Base-by-base conservation (phyloP, 2,329 filamentous ascomycete genomes). In the Aspergillus nomiae region DNA sequence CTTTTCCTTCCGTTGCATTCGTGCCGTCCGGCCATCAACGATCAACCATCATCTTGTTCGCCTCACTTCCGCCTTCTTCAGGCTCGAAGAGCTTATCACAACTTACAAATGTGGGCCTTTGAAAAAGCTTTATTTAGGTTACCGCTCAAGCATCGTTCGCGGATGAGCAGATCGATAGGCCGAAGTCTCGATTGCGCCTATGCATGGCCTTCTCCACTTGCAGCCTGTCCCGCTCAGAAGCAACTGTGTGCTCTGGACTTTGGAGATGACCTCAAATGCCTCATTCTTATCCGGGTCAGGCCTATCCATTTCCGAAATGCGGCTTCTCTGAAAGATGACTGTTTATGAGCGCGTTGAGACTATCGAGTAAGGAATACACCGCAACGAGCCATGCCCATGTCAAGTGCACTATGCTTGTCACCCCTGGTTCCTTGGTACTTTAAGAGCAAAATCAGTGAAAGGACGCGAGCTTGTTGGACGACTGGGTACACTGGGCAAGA, bases 11-110 rank as follows among this genome's bases (percentile, higher is more conserved):
- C 59, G 24, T 34, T 43, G 32, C 32, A 12, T 28, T 19, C 48
- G 41, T 4, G 30, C n/a, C 12, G 19, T 34, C 1, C 24, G 48
- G 48, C 50, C 50, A 21, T 53, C 50, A 34, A 24, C 30, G 32
- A 41, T 38, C 51, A 24, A 24, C 21, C 32, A n/a, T 54, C 51
- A n/a, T 54, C 32, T 55, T 38, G 51, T 21, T 55, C 59, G 64
- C 64, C 64, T 63, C 64, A 64, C 61, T 60, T 28, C 63, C 24
- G 63, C 62, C 60, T 63, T 58, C 45, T 55, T 43, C 14, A 55
- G 64, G 58, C 59, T 38, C 21, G 10, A 14, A 38, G 51, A 55
- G 32, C 34, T 55, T 55, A 55, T 38, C 34, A 19, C 9, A 24
- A 55, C 14, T 32, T 34, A 43, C 21, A 43, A 14, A 19, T 48